phyloP scores from a whole-genome alignment of 2,329 filamentous ascomycete species.

The Aspergillus japonicus region DNA sequence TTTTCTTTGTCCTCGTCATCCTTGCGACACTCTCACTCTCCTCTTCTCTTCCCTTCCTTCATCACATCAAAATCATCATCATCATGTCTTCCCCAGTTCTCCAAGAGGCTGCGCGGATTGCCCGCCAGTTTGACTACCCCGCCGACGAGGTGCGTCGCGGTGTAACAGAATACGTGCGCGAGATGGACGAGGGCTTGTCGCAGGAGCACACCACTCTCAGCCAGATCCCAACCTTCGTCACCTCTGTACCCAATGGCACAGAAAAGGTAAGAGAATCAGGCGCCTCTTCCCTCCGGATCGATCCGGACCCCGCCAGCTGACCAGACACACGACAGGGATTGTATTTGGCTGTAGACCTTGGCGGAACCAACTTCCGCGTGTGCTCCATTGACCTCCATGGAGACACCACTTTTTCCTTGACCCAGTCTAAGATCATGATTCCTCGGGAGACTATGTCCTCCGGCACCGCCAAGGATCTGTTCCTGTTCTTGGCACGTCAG shows the following conservation, averaged over 20 bases:
- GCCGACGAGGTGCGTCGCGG: constrained; percentile 74
- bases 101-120: constrained; percentile 75
- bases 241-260: constrained; percentile 90
- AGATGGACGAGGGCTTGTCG: constrained; percentile 83
- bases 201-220: constrained; percentile 78
- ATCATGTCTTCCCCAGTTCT: constrained; percentile 45
- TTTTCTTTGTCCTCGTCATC: background rate
- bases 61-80: constrained; percentile 6
- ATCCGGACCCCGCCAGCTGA: background rate
- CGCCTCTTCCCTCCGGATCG: constrained; percentile 8
- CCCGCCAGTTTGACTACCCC: constrained; percentile 80
- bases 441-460: constrained; percentile 88
- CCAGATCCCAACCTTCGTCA: constrained; percentile 97
- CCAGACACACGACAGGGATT: constrained; percentile 63
- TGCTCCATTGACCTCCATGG: constrained; percentile 93
- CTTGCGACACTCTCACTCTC: background rate
- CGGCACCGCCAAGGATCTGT: constrained; percentile 80
- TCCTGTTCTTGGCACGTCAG: constrained; percentile 88
- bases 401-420: constrained; percentile 91
- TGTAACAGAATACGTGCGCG: constrained; percentile 78
- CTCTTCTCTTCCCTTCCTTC: background rate
- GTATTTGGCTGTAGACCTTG: constrained; percentile 95
- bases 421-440: constrained; percentile 87
- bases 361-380: constrained; percentile 96
- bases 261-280: constrained; percentile 69